These are phyloP conservation scores for Lagenidium giganteum DNA, from an alignment of 352 stramenopile species.

Conservation along the genomic window DNA sequence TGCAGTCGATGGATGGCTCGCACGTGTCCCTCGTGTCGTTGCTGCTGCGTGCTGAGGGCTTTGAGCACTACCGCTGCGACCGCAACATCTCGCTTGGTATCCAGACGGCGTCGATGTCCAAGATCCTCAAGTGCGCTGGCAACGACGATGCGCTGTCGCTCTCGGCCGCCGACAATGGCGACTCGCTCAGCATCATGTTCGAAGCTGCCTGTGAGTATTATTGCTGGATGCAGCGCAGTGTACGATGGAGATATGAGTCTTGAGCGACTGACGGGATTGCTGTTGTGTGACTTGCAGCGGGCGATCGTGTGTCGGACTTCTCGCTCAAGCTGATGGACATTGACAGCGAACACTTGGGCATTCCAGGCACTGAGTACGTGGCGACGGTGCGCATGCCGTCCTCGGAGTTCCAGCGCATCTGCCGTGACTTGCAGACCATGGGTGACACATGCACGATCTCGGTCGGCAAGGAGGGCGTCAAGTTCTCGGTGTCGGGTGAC, in stretches of 20 bases:
- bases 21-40: conserved; percentile 98
- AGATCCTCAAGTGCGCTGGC: conserved; percentile 99
- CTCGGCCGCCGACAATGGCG: conserved; percentile 96
- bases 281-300: conserved; percentile 33
- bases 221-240: conserved; percentile 49
- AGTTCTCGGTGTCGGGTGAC: conserved; percentile 96
- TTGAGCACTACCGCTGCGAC: conserved; percentile 99
- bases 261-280: not conserved
- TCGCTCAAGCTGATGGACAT: conserved; percentile 99
- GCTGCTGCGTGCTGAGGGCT: conserved; percentile 90
- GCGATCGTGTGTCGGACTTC: conserved; percentile 94
- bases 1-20: conserved; percentile 99
- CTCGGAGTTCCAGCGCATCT: conserved; percentile 98
- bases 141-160: conserved; percentile 98
- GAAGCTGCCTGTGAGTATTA: conserved; percentile 86
- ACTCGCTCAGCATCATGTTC: conserved; percentile 98
- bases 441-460: conserved; percentile 97
- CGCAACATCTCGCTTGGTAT: conserved; percentile 96
- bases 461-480: conserved; percentile 97
- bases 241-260: conserved; percentile 8
- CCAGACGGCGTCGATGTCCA: conserved; percentile 96
- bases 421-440: conserved; percentile 97
- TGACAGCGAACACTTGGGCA: conserved; percentile 98
- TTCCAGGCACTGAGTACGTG: conserved; percentile 99
- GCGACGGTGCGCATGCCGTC: conserved; percentile 93